Percentiles rank a stretch among this genome's conserved stretches.
Evolutionary conservation across 2,329 filamentous ascomycete genomes (phyloP).

Genomic region (Apiospora malaysiana): DNA sequence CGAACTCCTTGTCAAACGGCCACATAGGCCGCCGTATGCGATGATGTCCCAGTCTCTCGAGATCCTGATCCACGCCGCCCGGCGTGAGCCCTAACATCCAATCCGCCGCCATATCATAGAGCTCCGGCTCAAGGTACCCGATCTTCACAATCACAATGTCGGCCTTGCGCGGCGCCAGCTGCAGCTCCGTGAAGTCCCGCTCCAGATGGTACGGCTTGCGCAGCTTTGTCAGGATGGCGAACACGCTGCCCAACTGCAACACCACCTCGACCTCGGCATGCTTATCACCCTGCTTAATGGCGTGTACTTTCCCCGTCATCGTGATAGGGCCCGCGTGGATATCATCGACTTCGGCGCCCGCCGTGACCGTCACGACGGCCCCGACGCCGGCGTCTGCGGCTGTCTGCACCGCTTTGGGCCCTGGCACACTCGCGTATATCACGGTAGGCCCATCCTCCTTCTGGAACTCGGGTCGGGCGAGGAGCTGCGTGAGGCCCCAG

Average conservation of each 20-base stretch:
- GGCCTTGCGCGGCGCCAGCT: conserved; percentile 50
- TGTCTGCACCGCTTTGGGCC: conserved; percentile 47
- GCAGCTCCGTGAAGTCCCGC: conserved; percentile 55
- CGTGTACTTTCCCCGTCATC: conserved; percentile 51
- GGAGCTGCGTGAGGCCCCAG: conserved; percentile 53
- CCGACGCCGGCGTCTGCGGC: conserved; percentile 53
- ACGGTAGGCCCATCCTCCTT: conserved; percentile 44
- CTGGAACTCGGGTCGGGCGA: conserved; percentile 52
- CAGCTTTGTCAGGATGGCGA: conserved; percentile 56
- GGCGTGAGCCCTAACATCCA: conserved; percentile 62
- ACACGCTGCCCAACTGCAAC: conserved; percentile 55
- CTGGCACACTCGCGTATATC: conserved; percentile 60
- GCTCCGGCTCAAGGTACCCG: conserved; percentile 59
- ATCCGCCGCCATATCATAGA: conserved; percentile 58
- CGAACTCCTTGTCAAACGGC: conserved; percentile 47
- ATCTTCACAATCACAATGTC: conserved; percentile 63
- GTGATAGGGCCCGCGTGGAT: conserved; percentile 53
- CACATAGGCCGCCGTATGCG: conserved; percentile 56
- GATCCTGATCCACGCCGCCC: conserved; percentile 59
- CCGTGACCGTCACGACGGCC: conserved; percentile 54
- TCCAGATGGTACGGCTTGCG: conserved; percentile 52
- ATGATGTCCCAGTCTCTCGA: conserved; percentile 53
- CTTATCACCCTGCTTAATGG: conserved; percentile 56
- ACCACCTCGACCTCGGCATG: conserved; percentile 56
- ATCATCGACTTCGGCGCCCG: conserved; percentile 55